Evolutionary conservation across 768 basidiomycete species (phyloP), one percentile per base, ranked within the genome.

Genomic region (Xerocomus spinulosus): DNA sequence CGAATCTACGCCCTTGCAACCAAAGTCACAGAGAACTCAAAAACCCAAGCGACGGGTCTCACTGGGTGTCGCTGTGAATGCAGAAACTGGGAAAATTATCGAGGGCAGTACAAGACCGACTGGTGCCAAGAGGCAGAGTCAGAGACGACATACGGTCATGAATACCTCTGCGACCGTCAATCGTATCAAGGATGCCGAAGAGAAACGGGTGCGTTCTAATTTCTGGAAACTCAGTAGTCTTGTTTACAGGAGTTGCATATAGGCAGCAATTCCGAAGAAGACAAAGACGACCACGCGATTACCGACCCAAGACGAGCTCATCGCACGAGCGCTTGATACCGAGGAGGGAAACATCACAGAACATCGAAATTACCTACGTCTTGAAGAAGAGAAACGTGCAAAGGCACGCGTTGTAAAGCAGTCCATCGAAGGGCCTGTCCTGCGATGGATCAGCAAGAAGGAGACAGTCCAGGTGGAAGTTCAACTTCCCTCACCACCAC

Each of bases 341-440:
- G 92, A 93, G 64, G 91, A 92, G 64, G 82, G 84, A 0, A 94
- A 94, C 61, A 81, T 84, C 18, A 73, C 75, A 5, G 83, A 89
- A 39, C 87, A 93, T 53, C 73, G 79, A 29, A 79, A 91, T 55
- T 93, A 92, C 59, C 79, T 93, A 24, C 78, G 75, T 42, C 67
- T 81, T 2, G 92, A 94, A 56, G 90, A 89, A 59, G 88, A 90
- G 67, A 90, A 87, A 55, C 80, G 89, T 8, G 81, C 78, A 58
- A 80, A 80, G 26, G 73, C 72, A 15, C 69, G 72, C 12, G 81
- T 82, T 21, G 78, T 83, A 24, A 80, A 85, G 36, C 70, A 76
- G n/a, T 63, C 71, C 10, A 72, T 84, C 8, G 70, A 80, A 23
- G 89, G 85, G 0, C 86, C 87, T 3, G 64, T 87, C 23, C 48